A percentile compares a stretch with the other conserved stretches of the same genome.
These are phyloP conservation scores for Ambrosiella beaveri DNA, from an alignment of 2,329 filamentous ascomycete species.

Conservation along the genomic window DNA sequence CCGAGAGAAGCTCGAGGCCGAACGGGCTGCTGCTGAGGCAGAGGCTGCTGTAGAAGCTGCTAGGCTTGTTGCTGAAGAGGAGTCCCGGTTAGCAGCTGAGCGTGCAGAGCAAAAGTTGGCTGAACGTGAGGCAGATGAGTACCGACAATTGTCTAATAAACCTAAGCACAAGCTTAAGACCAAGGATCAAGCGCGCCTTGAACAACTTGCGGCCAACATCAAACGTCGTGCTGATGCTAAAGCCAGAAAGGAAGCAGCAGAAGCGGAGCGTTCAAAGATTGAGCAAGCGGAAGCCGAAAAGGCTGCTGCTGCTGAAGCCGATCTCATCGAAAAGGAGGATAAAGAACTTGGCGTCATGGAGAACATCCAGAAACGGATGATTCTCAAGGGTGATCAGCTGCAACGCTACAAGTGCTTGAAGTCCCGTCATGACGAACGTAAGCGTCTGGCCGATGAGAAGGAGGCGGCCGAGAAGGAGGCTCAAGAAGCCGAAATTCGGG, in stretches of 20 bases:
- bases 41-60: slow-evolving; percentile 20
- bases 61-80: slow-evolving; percentile 19
- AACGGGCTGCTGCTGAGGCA: slow-evolving; percentile 15
- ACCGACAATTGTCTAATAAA: not conserved
- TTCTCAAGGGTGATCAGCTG: not conserved
- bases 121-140: slow-evolving; percentile 5
- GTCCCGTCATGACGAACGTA: slow-evolving; percentile 9
- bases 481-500: slow-evolving; percentile 13
- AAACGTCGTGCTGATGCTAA: slow-evolving; percentile 1
- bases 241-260: slow-evolving; percentile 15
- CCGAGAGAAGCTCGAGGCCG: slow-evolving; percentile 14
- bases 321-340: slow-evolving; percentile 8
- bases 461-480: slow-evolving; percentile 19
- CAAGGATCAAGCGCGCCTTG: slow-evolving; percentile 6
- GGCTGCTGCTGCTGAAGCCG: slow-evolving; percentile 1
- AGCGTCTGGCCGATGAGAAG: slow-evolving; percentile 7
- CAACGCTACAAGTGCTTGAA: slow-evolving; percentile 8
- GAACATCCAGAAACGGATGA: not conserved
- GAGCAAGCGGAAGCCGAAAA: slow-evolving; percentile 4
- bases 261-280: slow-evolving; percentile 12
- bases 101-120: slow-evolving; percentile 11
- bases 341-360: slow-evolving; percentile 8
- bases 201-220: slow-evolving; percentile 18
- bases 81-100: slow-evolving; percentile 6
- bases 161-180: slow-evolving; percentile 4